Base-by-base conservation (phyloP, 139 green algal genomes). In the Chlorella sp. region DNA sequence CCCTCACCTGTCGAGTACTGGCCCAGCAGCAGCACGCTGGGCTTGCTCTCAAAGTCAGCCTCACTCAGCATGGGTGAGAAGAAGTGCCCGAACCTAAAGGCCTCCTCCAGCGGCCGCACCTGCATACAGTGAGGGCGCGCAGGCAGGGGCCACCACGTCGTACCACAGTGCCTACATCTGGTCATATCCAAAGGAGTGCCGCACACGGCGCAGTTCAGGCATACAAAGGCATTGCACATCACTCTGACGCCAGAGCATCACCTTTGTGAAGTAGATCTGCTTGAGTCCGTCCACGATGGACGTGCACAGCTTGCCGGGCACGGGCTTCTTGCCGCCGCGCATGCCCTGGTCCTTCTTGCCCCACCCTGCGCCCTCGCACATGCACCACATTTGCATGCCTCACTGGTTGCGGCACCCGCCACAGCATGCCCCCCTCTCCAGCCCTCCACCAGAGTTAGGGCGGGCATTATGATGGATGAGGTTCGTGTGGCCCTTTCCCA, bases 1-100 rank as follows among this genome's bases (percentile, higher is more conserved):
- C n/a, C n/a, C 71, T 86, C 85, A 81, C 88, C 93, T 14, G 94
- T 97, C 36, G 75, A 91, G 88, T 99, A 99, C 83, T 99, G 95
- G 0, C 95, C 95, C 69, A 99, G 89, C 68, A 99, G 88, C 83
- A 99, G 86, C 64, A 99, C 90, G 22, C 79, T 89, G 20, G 95
- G 95, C 85, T 98, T 98, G 70, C 94, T 93, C 49, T 97, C 89
- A 80, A 99, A 99, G 80, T 99, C 95, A 42, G 80, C 82, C 73
- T 94, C 88, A 32, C 78, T 92, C 32, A 96, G 70, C 51, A 93
- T 68, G 4, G 92, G 91, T 14, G 75, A 89, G 83, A 96, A 96
- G 71, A 98, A 98, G 75, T 90, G 79, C 4, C 85, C 85, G 81
- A 98, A 98, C 79, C 94, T 94, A 86, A 95, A 98, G 26, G 75